phyloP scores from a whole-genome alignment of 768 basidiomycete genomes.

The Gloeostereum incarnatum region DNA sequence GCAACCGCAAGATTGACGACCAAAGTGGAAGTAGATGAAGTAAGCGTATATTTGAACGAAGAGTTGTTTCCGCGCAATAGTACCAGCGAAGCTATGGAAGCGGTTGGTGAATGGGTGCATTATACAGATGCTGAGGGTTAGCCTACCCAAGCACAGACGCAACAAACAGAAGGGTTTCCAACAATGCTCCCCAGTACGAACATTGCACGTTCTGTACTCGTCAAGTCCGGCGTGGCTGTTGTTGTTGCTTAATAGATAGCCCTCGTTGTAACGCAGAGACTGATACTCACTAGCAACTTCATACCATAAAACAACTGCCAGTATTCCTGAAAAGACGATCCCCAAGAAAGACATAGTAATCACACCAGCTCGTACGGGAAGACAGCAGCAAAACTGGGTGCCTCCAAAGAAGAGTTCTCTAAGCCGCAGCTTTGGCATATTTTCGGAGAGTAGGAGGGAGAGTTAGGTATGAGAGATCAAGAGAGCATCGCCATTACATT shows the following conservation, averaged over 20 bases:
- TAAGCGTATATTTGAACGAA: slow-evolving; percentile 50
- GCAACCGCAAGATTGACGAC: slow-evolving; percentile 45
- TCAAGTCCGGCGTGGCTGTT: slow-evolving; percentile 24
- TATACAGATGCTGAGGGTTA: background rate
- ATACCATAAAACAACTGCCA: slow-evolving; percentile 52
- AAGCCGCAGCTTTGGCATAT: slow-evolving; percentile 20
- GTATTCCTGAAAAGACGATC: slow-evolving; percentile 41
- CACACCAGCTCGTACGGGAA: slow-evolving; percentile 56
- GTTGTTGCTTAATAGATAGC: slow-evolving; percentile 1
- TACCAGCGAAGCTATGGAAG: slow-evolving; percentile 46
- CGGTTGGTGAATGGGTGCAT: background rate
- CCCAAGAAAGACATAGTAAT: slow-evolving; percentile 43
- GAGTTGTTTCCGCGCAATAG: slow-evolving; percentile 48
- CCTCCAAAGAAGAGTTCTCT: slow-evolving; percentile 37
- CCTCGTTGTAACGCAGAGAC: background rate
- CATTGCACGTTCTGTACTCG: slow-evolving; percentile 33
- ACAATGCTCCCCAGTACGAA: slow-evolving; percentile 40
- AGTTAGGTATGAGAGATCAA: slow-evolving; percentile 2
- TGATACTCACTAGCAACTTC: slow-evolving; percentile 43
- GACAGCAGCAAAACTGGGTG: slow-evolving; percentile 50
- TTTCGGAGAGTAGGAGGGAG: background rate
- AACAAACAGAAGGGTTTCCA: slow-evolving; percentile 43
- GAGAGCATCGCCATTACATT: too few relatives aligned
- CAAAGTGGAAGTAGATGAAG: slow-evolving; percentile 47
- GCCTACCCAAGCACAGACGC: slow-evolving; percentile 50